These are phyloP conservation scores for Colletotrichum sojae DNA, from an alignment of 2,329 filamentous ascomycete species.

Conservation along the genomic window DNA sequence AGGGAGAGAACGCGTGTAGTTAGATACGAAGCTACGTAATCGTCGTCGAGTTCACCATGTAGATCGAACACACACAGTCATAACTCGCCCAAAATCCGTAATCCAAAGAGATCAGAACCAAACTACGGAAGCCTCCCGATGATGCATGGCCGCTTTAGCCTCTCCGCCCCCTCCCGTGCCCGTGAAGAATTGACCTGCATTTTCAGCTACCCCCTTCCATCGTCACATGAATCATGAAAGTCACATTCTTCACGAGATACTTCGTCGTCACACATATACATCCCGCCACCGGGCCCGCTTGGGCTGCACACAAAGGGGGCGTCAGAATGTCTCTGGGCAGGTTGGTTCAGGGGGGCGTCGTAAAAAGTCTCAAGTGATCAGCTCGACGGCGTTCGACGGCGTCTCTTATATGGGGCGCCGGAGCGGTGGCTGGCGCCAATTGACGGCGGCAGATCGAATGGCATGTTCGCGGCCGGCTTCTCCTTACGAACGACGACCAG, in stretches of 20 bases:
- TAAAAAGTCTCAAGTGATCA: slow-evolving; percentile 31
- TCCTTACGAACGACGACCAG: not conserved
- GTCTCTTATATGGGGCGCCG: slow-evolving; percentile 20
- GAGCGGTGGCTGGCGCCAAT: slow-evolving; percentile 29
- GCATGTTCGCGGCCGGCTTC: not conserved
- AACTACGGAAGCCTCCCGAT: not conserved
- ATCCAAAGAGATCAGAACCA: slow-evolving; percentile 3
- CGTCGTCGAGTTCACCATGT: slow-evolving; percentile 6
- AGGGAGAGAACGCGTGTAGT: slow-evolving; percentile 13
- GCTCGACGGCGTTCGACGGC: slow-evolving; percentile 31
- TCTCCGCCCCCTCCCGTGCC: not conserved
- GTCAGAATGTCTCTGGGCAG: slow-evolving; percentile 22
- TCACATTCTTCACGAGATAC: slow-evolving; percentile 12
- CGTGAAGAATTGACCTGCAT: slow-evolving; percentile 16
- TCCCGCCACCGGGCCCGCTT: not conserved
- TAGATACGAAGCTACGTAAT: slow-evolving; percentile 22
- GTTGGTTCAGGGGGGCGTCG: slow-evolving; percentile 31
- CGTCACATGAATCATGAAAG: slow-evolving; percentile 24
- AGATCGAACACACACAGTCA: not conserved
- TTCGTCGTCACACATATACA: not conserved
- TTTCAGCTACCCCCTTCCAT: slow-evolving; percentile 12
- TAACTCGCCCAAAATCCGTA: slow-evolving; percentile 21
- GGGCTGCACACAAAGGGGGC: not conserved
- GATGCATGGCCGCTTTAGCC: not conserved
- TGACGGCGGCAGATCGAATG: slow-evolving; percentile 12